These are phyloP conservation scores for Globisporangium perplexum DNA, from an alignment of 352 stramenopile genomes.

Conservation along the genomic window DNA sequence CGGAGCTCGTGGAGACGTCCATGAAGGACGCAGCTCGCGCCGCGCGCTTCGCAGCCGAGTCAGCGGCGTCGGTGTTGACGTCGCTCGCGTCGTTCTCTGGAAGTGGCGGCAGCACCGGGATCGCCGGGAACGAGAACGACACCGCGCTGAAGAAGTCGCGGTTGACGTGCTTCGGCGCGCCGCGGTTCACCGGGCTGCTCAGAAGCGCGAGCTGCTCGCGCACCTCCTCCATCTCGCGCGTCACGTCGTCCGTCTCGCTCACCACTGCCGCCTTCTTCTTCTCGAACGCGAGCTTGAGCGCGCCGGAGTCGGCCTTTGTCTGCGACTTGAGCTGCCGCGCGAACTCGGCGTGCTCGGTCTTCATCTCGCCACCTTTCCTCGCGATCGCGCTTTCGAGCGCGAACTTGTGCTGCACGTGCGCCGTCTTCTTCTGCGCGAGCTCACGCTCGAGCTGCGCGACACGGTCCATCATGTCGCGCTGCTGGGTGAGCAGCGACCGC, in stretches of 20 bases:
- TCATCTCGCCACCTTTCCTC: constrained; percentile 28
- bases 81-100: not conserved
- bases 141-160: constrained; percentile 43
- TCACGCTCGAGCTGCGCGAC: constrained; percentile 52
- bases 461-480: constrained; percentile 50
- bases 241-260: constrained; percentile 19
- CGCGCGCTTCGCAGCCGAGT: constrained; percentile 8
- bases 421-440: constrained; percentile 52
- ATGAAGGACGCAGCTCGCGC: constrained; percentile 12
- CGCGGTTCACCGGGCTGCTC: constrained; percentile 6
- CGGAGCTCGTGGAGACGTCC: constrained; percentile 13
- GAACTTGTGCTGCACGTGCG: constrained; percentile 51
- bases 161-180: constrained; percentile 3
- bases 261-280: constrained; percentile 37
- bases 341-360: constrained; percentile 38
- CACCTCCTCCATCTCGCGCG: constrained; percentile 22
- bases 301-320: constrained; percentile 38
- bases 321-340: constrained; percentile 49
- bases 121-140: constrained; percentile 25
- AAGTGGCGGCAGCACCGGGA: constrained; percentile 16
- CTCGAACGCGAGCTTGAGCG: constrained; percentile 41
- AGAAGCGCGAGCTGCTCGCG: constrained; percentile 21
- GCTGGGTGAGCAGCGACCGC: constrained; percentile 40
- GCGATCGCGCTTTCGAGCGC: constrained; percentile 34
- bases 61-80: too few species aligned